A percentile compares a stretch with the other conserved stretches of the same genome.
Evolutionary conservation across 2,329 filamentous ascomycete genomes (phyloP).

Genomic region (Fusarium mexicanum): DNA sequence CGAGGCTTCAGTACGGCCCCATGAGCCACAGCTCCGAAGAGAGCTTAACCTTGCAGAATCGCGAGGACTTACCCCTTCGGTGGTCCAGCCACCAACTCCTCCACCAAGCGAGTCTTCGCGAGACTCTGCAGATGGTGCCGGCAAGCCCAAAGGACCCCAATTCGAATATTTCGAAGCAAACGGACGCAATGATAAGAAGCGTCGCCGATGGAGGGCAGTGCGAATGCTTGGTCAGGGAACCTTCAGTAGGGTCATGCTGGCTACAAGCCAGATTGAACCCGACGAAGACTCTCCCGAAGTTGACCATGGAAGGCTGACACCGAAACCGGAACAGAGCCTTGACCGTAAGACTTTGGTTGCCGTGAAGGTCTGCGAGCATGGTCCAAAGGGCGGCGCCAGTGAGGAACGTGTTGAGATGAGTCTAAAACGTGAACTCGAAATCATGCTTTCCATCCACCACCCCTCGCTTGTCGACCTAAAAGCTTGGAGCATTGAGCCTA

Average conservation of each 20-base stretch:
- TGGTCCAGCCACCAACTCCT: slow-evolving; percentile 78
- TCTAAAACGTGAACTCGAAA: slow-evolving; percentile 92
- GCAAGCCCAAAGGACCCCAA: slow-evolving; percentile 53
- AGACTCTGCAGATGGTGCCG: slow-evolving; percentile 53
- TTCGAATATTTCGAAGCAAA: slow-evolving; percentile 76
- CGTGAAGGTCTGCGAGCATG: slow-evolving; percentile 95
- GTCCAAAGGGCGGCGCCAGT: slow-evolving; percentile 90
- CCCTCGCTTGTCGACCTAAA: slow-evolving; percentile 91
- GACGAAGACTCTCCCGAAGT: slow-evolving; percentile 56
- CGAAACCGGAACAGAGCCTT: slow-evolving; percentile 46
- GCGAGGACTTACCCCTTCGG: slow-evolving; percentile 72
- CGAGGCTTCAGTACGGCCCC: slow-evolving; percentile 43
- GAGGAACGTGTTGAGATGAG: slow-evolving; percentile 94
- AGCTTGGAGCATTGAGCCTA: slow-evolving; percentile 87
- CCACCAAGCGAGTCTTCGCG: slow-evolving; percentile 79
- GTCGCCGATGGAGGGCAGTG: slow-evolving; percentile 81
- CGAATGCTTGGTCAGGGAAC: slow-evolving; percentile 89
- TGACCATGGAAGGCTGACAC: slow-evolving; percentile 46
- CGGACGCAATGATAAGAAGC: slow-evolving; percentile 73
- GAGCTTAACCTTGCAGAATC: slow-evolving; percentile 84
- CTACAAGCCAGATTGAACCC: slow-evolving; percentile 76
- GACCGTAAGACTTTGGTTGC: slow-evolving; percentile 86
- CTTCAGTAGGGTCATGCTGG: slow-evolving; percentile 93
- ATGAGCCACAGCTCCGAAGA: slow-evolving; percentile 68
- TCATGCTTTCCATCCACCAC: slow-evolving; percentile 87